Conservation (phyloP, 208 protist species). For the Trichomonas vaginalis region DNA sequence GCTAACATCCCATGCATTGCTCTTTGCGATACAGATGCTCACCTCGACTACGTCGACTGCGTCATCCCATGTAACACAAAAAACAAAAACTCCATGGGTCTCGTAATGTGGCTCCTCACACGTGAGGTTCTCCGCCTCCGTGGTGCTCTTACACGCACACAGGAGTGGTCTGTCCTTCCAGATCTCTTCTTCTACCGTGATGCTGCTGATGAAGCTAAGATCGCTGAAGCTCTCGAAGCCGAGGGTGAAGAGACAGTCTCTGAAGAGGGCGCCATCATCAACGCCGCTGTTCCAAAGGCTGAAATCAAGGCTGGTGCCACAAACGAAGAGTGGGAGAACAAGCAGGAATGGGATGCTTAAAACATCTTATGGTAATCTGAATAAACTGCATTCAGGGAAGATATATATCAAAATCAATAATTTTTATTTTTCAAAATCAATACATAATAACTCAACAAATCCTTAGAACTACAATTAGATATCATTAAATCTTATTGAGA, state of each 20-base stretch:
- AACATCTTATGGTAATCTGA: no score
- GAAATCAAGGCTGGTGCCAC: neutral
- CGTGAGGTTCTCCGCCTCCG: slow-evolving; percentile 86
- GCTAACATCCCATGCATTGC: slow-evolving; percentile 96
- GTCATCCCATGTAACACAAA: slow-evolving; percentile 46
- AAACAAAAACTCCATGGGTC: slow-evolving; percentile 72
- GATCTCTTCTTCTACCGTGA: slow-evolving; percentile 98
- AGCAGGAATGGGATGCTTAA: neutral
- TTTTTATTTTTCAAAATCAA: no score
- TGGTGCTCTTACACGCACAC: slow-evolving; percentile 62
- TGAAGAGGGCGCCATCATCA: neutral
- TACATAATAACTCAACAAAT: no score
- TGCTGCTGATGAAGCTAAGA: neutral
- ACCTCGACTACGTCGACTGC: slow-evolving; percentile 83
- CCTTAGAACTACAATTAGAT: no score
- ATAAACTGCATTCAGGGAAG: no score
- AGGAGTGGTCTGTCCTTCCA: slow-evolving; percentile 88
- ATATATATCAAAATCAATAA: no score
- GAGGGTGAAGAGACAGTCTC: neutral
- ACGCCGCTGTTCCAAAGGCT: neutral
- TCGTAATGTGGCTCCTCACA: slow-evolving; percentile 96
- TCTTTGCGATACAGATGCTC: slow-evolving; percentile 90
- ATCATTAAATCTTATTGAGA: no score
- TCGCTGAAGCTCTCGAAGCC: neutral
- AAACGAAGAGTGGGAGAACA: neutral